phyloP scores from a whole-genome alignment of 177 flowering plant genomes.

The Telopea speciosissima region DNA sequence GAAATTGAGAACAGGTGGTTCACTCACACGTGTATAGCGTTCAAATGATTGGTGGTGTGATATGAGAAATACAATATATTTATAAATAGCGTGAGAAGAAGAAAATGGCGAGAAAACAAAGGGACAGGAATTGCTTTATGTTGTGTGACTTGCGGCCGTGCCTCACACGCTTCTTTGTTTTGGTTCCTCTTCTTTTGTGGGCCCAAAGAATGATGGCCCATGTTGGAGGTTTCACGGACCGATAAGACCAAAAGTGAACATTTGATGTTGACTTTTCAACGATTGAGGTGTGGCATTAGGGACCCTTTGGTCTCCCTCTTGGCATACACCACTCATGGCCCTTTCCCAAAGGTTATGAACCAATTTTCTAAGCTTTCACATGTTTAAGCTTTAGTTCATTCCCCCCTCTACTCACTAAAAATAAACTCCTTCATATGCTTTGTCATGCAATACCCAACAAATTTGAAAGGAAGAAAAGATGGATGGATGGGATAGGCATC shows the following conservation, averaged over 20 bases:
- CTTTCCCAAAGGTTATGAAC: slow-evolving; percentile 20
- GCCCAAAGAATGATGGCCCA: slow-evolving; percentile 28
- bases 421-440: no score
- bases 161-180: slow-evolving; percentile 19
- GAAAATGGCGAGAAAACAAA: background rate
- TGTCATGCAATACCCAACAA: slow-evolving; percentile 2
- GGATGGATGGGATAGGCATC: background rate
- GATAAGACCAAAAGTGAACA: slow-evolving; percentile 11
- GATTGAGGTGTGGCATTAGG: slow-evolving; percentile 15
- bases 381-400: slow-evolving; percentile 9
- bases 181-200: background rate
- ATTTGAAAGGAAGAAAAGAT: no score
- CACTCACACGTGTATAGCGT: background rate
- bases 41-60: background rate
- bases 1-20: background rate
- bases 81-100: no score
- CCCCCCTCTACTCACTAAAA: no score
- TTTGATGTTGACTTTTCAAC: slow-evolving; percentile 46
- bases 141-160: background rate
- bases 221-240: slow-evolving; percentile 32
- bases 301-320: slow-evolving; percentile 44
- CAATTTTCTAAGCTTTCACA: slow-evolving; percentile 20
- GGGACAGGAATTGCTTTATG: background rate
- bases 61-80: background rate
- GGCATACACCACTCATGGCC: slow-evolving; percentile 29